These are phyloP conservation scores for Phytophthora chlamydospora DNA, from an alignment of 352 stramenopile species.

Conservation along the genomic window DNA sequence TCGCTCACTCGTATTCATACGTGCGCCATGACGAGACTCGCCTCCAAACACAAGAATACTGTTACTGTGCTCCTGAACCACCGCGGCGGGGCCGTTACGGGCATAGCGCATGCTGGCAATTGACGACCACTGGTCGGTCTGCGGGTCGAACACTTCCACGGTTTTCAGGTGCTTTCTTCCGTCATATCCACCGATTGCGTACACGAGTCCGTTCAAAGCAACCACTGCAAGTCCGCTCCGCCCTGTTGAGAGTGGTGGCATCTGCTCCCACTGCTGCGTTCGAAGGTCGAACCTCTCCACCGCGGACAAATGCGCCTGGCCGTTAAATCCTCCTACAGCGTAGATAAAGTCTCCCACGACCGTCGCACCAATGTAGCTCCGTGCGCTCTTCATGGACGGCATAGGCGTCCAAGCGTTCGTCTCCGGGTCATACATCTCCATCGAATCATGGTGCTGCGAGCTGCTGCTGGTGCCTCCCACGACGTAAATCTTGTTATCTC, in stretches of 20 bases:
- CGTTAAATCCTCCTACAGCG: conserved; percentile 75
- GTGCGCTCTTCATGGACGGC: conserved; percentile 58
- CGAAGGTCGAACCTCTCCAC: conserved; percentile 66
- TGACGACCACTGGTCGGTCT: conserved; percentile 50
- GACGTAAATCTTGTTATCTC: conserved; percentile 60
- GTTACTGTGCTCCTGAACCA: conserved; percentile 53
- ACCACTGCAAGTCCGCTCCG: conserved; percentile 67
- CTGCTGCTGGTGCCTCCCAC: conserved; percentile 66
- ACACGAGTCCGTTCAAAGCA: conserved; percentile 51
- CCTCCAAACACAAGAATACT: conserved; percentile 71
- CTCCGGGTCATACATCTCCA: conserved; percentile 66
- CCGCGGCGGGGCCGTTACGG: conserved; percentile 65
- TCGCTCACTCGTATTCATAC: conserved; percentile 68
- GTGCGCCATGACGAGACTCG: conserved; percentile 65
- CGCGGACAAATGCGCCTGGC: conserved; percentile 53
- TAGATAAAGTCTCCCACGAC: conserved; percentile 63
- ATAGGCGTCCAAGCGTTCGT: conserved; percentile 54
- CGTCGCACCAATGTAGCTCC: conserved; percentile 69
- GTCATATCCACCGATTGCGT: conserved; percentile 76
- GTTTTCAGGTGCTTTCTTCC: conserved; percentile 67
- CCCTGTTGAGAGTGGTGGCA: conserved; percentile 52
- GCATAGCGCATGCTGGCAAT: conserved; percentile 59
- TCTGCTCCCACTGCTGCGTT: conserved; percentile 55
- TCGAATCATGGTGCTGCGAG: conserved; percentile 56
- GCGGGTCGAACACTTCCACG: conserved; percentile 66